Percentiles rank a stretch among this genome's conserved stretches.
Evolutionary conservation across 805 yeast species (phyloP).

Genomic region (Saccharomycopsis vini): DNA sequence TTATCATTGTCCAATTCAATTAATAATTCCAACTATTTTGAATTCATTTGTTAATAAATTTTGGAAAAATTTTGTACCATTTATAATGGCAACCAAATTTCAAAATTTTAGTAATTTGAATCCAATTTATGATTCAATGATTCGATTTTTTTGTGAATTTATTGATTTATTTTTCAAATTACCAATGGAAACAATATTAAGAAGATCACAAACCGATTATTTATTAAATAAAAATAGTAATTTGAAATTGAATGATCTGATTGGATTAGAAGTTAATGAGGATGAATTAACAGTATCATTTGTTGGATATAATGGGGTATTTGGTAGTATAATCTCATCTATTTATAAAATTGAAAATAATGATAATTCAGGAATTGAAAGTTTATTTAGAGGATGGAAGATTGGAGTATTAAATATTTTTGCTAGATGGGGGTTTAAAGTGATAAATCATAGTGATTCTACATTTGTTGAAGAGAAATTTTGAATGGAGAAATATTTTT

Average conservation of each 20-base stretch:
- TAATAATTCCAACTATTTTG: conserved; percentile 60
- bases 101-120: conserved; percentile 51
- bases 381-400: conserved; percentile 84
- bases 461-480: conserved; percentile 2
- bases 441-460: conserved; percentile 22
- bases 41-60: conserved; percentile 53
- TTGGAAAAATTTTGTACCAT: conserved; percentile 60
- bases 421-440: conserved; percentile 74
- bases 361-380: conserved; percentile 38
- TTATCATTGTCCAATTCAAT: conserved; percentile 45
- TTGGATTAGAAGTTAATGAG: conserved; percentile 34
- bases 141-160: conserved; percentile 52
- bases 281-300: conserved; percentile 52
- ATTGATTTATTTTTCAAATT: conserved; percentile 65
- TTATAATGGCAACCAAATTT: conserved; percentile 46
- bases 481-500: neutral
- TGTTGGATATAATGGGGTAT: conserved; percentile 45
- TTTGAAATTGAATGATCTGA: conserved; percentile 30
- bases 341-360: conserved; percentile 27
- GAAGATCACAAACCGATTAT: conserved; percentile 74
- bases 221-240: conserved; percentile 31
- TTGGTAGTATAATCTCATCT: conserved; percentile 44
- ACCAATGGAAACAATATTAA: conserved; percentile 79
- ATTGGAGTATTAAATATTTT: conserved; percentile 70
- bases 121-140: conserved; percentile 40